Conservation (phyloP, 768 basidiomycete genomes). For the Lanmaoa pseudosensibilis region DNA sequence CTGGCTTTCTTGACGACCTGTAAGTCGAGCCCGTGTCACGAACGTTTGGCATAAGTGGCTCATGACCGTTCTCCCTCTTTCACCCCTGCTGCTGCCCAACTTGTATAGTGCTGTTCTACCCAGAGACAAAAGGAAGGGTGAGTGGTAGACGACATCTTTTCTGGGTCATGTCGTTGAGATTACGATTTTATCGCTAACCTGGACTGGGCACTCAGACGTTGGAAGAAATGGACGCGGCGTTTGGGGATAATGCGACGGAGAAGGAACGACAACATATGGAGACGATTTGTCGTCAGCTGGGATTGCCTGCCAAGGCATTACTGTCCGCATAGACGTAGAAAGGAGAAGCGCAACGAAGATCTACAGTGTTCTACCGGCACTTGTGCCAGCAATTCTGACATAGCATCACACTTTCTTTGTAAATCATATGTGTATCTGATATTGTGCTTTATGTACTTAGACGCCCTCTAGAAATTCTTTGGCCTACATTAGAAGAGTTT, state of each 20-base stretch:
- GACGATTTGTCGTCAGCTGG: conserved; percentile 29
- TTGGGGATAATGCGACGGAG: conserved; percentile 31
- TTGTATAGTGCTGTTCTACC: conserved; percentile 25
- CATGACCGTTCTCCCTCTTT: background rate
- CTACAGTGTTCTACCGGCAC: no score
- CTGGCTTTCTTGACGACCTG: conserved; percentile 31
- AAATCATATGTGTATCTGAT: no score
- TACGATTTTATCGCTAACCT: background rate
- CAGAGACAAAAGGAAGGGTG: conserved; percentile 35
- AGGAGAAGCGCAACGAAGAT: no score
- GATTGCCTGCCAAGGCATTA: conserved; percentile 28
- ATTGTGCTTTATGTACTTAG: no score
- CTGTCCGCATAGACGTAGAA: conserved; percentile 10
- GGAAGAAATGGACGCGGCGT: conserved; percentile 35
- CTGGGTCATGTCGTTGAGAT: no score
- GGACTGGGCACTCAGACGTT: conserved; percentile 23
- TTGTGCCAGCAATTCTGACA: no score
- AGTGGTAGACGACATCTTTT: conserved; percentile 5
- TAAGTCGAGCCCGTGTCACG: conserved; percentile 7
- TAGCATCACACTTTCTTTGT: no score
- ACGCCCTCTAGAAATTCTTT: no score
- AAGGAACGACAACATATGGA: conserved; percentile 29
- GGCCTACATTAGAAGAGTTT: no score
- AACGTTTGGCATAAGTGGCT: background rate
- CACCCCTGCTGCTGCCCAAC: no score